Conservation (phyloP, 2,329 filamentous ascomycete genomes). For the Paracamarosporium sp. region DNA sequence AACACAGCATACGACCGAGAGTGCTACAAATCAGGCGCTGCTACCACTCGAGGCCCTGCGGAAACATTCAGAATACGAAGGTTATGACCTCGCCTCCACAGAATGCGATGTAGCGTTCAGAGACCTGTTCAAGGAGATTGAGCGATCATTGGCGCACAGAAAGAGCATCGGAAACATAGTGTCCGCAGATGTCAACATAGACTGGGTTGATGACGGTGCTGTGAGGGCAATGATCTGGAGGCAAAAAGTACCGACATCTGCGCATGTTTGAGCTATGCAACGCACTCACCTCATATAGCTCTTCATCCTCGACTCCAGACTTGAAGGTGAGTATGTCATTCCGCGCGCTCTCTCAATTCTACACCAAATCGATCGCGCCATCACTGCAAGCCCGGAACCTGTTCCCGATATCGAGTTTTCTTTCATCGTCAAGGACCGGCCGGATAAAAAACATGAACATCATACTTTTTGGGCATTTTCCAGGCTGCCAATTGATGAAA, state of each 20-base stretch:
- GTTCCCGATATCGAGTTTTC: slow-evolving; percentile 61
- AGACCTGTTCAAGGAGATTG: slow-evolving; percentile 29
- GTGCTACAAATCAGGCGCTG: background rate
- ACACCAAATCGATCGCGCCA: slow-evolving; percentile 61
- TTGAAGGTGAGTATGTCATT: slow-evolving; percentile 23
- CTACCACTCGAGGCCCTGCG: background rate
- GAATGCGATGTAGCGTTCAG: slow-evolving; percentile 30
- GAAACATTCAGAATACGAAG: background rate
- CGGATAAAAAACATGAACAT: slow-evolving; percentile 17
- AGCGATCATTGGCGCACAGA: slow-evolving; percentile 20
- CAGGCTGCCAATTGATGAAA: slow-evolving; percentile 15
- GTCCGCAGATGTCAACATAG: slow-evolving; percentile 25
- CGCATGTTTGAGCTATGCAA: background rate
- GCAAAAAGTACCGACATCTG: slow-evolving; percentile 21
- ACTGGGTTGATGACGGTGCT: slow-evolving; percentile 24
- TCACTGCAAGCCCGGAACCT: slow-evolving; percentile 57
- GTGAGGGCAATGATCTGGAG: slow-evolving; percentile 39
- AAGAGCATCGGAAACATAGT: slow-evolving; percentile 20
- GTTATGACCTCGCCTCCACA: slow-evolving; percentile 18
- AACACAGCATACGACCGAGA: background rate
- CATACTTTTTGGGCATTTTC: slow-evolving; percentile 24
- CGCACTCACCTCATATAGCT: slow-evolving; percentile 25
- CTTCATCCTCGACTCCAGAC: slow-evolving; percentile 38
- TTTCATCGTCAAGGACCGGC: slow-evolving; percentile 52
- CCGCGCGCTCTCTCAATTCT: slow-evolving; percentile 54